phyloP scores from a whole-genome alignment of 2,329 filamentous ascomycete species.

The Penicillium palitans region DNA sequence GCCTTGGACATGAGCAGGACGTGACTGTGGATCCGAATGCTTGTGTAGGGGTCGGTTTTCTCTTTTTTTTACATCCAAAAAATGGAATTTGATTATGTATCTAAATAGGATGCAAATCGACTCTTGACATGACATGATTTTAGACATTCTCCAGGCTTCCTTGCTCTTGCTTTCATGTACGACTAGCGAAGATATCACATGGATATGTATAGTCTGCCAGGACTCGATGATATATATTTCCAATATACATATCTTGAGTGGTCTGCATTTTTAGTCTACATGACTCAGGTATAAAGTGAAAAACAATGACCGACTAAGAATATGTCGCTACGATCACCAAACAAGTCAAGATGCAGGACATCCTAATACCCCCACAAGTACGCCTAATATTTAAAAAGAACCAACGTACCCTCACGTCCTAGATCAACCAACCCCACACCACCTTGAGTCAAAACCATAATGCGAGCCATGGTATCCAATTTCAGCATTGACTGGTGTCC shows the following conservation, averaged over 20 bases:
- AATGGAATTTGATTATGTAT: constrained; percentile 42
- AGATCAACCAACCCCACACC: neutral
- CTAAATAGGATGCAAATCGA: constrained; percentile 44
- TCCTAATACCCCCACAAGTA: neutral
- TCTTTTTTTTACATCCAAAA: constrained; percentile 34
- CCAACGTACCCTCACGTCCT: neutral
- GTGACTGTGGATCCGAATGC: constrained; percentile 36
- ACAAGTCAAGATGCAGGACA: neutral
- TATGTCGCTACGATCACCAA: neutral
- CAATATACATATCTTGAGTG: neutral
- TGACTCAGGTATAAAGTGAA: neutral
- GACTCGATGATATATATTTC: neutral
- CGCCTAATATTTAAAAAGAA: neutral
- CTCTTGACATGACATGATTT: constrained; percentile 42
- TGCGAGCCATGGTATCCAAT: neutral
- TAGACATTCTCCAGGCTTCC: constrained; percentile 14
- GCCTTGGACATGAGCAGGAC: constrained; percentile 30
- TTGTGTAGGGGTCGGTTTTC: constrained; percentile 34
- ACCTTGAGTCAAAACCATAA: neutral
- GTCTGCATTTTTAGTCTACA: neutral
- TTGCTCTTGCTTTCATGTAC: constrained; percentile 4
- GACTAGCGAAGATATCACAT: neutral
- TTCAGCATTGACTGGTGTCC: neutral
- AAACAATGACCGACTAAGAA: neutral
- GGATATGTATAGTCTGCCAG: neutral